Base-by-base conservation (phyloP, 2,329 filamentous ascomycete genomes). In the Calonectria hawksworthii region DNA sequence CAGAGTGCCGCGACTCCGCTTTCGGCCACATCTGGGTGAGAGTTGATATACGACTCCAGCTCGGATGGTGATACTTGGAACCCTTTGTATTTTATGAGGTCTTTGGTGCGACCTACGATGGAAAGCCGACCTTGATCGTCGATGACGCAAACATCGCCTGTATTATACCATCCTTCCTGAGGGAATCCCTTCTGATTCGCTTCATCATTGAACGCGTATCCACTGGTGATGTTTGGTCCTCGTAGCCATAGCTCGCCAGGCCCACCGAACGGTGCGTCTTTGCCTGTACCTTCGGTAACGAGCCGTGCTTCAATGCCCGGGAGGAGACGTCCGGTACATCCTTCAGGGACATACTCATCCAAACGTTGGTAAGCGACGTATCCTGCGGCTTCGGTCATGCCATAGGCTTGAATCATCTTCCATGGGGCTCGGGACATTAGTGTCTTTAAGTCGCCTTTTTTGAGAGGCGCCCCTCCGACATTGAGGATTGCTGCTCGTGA, bases 341-440 rank as follows among this genome's bases (percentile, higher is more conserved):
- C 85, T 1, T 83, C 78, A 0, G 83, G 82, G 2, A 84, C 50
- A 0, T 74, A 70, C 59, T 87, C 85, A 41, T 82, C 77, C 0
- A 82, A 75, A 4, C 77, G 80, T 64, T 87, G 86, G 64, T 87
- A 86, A 0, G 86, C 87, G 4, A 87, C 84, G 74, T 87, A 88
- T 0, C 82, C 86, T 7, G 83, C 85, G 3, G 83, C 86, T 73
- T 88, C 87, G 0, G 86, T 88, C 86, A 88, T 88, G 26, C 86
- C 87, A 68, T 87, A 88, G 0, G 85, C 83, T 59, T 88, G 86
- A 6, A 86, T 83, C 23, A 87, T 81, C 63, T 80, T 79, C 85
- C 86, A 87, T 0, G 84, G 82, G 4, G 83, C 82, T 34, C 82
- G 77, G 26, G 75, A 70, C 52, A 83, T 75, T 4, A 86, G 76